phyloP scores from a whole-genome alignment of 148 eudicot genomes.

The Camellia lanceoleosa region DNA sequence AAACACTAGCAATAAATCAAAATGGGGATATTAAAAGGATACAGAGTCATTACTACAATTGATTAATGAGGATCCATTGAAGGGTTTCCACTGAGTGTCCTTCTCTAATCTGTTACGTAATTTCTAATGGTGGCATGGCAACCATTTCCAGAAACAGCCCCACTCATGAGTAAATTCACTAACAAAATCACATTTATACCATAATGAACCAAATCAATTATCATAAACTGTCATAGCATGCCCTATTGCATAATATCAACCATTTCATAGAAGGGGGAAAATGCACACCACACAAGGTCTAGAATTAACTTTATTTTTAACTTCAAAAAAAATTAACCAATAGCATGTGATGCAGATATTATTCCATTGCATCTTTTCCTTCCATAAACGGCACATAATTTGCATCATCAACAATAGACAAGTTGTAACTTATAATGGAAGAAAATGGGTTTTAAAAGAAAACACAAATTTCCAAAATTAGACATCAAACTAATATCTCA shows the following conservation, averaged over 20 bases:
- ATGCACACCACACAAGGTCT: background rate
- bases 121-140: too few species aligned
- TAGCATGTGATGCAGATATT: background rate
- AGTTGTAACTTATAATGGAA: background rate
- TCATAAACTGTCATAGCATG: background rate
- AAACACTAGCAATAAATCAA: background rate
- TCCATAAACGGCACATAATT: background rate
- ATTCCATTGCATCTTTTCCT: background rate
- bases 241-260: background rate
- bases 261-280: background rate
- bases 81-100: too few species aligned
- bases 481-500: background rate
- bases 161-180: background rate
- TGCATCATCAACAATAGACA: constrained; percentile 1
- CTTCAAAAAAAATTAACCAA: background rate
- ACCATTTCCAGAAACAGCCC: background rate
- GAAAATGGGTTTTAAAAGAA: background rate
- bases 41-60: background rate
- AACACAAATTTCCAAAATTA: background rate
- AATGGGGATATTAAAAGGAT: background rate
- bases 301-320: background rate
- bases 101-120: too few species aligned
- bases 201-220: background rate
- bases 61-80: background rate
- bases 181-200: background rate